Evolutionary conservation across 345 rosid species (phyloP).

Genomic region (Syzygium aromaticum): DNA sequence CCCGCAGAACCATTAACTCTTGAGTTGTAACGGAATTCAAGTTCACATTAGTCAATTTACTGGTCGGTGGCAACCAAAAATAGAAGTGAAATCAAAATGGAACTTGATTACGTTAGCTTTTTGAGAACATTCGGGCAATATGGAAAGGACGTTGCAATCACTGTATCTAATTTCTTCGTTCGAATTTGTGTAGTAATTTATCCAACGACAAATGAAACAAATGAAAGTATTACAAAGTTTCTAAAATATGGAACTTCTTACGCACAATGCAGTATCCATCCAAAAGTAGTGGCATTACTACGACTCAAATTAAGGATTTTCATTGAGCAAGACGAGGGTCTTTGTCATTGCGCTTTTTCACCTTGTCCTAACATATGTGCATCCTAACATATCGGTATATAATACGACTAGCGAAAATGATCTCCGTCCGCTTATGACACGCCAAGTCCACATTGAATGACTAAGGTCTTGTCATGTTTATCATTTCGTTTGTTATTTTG

Average conservation of each 20-base stretch:
- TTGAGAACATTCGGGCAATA: background rate
- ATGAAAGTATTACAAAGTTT: background rate
- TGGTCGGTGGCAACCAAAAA: background rate
- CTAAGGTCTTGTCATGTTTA: background rate
- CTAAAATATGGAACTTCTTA: background rate
- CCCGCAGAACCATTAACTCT: background rate
- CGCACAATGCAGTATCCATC: background rate
- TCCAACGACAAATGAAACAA: background rate
- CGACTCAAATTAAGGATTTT: background rate
- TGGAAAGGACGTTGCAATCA: background rate
- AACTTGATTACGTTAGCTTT: background rate
- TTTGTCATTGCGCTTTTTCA: background rate
- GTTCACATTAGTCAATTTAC: background rate
- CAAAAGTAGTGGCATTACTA: background rate
- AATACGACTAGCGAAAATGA: background rate
- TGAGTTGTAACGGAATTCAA: background rate
- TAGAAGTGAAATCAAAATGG: background rate
- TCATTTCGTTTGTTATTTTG: background rate
- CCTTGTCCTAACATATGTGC: background rate
- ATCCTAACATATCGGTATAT: background rate
- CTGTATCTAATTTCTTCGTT: background rate
- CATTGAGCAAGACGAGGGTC: background rate
- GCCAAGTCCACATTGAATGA: background rate
- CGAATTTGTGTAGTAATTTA: background rate
- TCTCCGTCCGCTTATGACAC: background rate